A percentile compares a stretch with the other conserved stretches of the same genome.
Evolutionary conservation across 169 alveolate genomes (phyloP).

Genomic region (Plasmodium gallinaceum): DNA sequence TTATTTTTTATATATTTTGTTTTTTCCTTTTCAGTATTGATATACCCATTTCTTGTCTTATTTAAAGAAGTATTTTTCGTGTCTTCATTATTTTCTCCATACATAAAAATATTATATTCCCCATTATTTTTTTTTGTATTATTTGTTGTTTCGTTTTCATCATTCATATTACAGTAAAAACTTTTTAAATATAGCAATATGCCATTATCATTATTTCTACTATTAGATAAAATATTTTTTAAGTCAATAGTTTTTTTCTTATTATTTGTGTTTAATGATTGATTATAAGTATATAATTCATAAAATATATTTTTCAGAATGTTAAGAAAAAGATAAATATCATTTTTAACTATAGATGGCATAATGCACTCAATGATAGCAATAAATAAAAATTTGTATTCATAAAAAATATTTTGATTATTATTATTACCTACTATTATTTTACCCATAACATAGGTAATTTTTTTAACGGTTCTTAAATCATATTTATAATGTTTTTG

Average conservation of each 20-base stretch:
- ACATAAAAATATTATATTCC: background rate
- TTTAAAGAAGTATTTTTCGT: background rate
- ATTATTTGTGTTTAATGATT: slow-evolving; percentile 17
- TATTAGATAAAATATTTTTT: slow-evolving; percentile 41
- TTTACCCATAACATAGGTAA: slow-evolving; percentile 94
- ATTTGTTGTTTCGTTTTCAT: slow-evolving; percentile 1
- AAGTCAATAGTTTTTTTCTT: slow-evolving; percentile 26
- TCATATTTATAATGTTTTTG: slow-evolving; percentile 99
- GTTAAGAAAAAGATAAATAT: slow-evolving; percentile 55
- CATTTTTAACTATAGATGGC: slow-evolving; percentile 75
- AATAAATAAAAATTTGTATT: slow-evolving; percentile 65
- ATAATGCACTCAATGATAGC: slow-evolving; percentile 74
- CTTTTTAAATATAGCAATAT: slow-evolving; percentile 45
- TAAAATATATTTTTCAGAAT: slow-evolving; percentile 61
- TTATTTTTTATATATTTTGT: background rate
- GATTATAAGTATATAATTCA: slow-evolving; percentile 69
- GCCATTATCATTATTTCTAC: slow-evolving; percentile 53
- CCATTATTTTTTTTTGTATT: background rate
- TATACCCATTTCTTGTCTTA: background rate
- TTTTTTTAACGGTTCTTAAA: slow-evolving; percentile 96
- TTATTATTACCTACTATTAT: slow-evolving; percentile 17
- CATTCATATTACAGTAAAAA: slow-evolving; percentile 60
- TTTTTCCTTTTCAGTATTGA: background rate
- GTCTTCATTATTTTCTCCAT: background rate
- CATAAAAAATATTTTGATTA: slow-evolving; percentile 43